Conservation (phyloP, 306 rosid species). For the Glycyrrhiza uralensis region DNA sequence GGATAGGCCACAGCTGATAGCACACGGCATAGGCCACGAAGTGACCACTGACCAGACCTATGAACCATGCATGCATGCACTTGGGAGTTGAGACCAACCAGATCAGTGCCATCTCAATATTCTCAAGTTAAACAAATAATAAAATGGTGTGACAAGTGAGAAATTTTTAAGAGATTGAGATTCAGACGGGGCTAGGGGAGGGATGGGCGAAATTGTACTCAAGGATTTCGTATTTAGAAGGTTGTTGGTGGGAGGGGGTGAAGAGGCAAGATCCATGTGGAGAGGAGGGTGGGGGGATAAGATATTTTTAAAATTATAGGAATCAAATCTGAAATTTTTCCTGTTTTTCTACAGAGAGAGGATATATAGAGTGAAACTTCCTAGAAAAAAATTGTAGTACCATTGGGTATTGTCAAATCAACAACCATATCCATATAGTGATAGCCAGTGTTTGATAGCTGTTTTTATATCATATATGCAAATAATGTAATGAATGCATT, state of each 20-base stretch:
- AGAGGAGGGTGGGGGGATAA: constrained; percentile 30
- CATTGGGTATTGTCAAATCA: constrained; percentile 15
- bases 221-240: constrained; percentile 33
- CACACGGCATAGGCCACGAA: neutral
- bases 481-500: neutral
- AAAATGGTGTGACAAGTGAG: neutral
- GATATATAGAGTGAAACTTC: constrained; percentile 40
- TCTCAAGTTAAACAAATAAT: constrained; percentile 9
- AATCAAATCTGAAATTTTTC: constrained; percentile 41
- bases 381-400: constrained; percentile 21
- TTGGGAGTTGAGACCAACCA: constrained; percentile 19
- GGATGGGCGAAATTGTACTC: constrained; percentile 47
- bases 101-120: constrained; percentile 5
- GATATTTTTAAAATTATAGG: constrained; percentile 8
- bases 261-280: constrained; percentile 77
- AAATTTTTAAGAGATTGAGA: neutral
- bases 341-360: constrained; percentile 9
- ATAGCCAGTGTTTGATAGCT: constrained; percentile 44
- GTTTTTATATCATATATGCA: constrained; percentile 36
- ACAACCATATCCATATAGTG: constrained; percentile 41
- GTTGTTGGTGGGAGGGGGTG: constrained; percentile 48
- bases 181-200: neutral
- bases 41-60: constrained; percentile 26
- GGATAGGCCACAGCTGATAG: neutral
- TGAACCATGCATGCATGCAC: constrained; percentile 43